A percentile compares a stretch with the other conserved stretches of the same genome.
phyloP scores from a whole-genome alignment of 164 flowering plant species.

The Nymphaea thermarum region DNA sequence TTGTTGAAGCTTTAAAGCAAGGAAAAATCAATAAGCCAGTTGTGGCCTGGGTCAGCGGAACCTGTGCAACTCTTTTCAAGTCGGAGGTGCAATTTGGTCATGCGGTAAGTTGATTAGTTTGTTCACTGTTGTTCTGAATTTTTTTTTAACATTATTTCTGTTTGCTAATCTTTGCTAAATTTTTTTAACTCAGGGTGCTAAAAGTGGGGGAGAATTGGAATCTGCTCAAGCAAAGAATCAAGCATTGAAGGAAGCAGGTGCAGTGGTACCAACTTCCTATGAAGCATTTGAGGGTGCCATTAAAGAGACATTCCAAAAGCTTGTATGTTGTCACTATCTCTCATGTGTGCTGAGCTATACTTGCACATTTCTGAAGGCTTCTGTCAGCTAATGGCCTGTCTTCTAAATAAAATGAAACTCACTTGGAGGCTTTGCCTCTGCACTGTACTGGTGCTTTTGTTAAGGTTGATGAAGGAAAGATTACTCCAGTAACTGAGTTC shows the following conservation, averaged over 20 bases:
- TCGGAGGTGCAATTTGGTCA: slow-evolving; percentile 99
- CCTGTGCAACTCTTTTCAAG: slow-evolving; percentile 94
- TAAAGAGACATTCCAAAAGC: slow-evolving; percentile 82
- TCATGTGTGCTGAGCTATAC: not conserved
- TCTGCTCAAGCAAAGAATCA: slow-evolving; percentile 98
- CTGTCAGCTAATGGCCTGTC: not conserved
- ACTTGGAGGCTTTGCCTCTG: not conserved
- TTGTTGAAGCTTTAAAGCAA: slow-evolving; percentile 92
- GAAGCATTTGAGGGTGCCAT: slow-evolving; percentile 84
- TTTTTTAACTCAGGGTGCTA: slow-evolving; percentile 62
- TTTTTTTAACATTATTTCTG: not conserved
- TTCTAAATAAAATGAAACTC: not conserved
- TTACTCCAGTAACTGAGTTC: slow-evolving; percentile 68
- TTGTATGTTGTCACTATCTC: not conserved
- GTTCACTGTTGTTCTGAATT: not conserved
- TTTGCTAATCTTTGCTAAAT: slow-evolving; percentile 1
- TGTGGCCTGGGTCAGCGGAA: slow-evolving; percentile 99
- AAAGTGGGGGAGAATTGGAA: slow-evolving; percentile 98
- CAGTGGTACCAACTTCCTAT: slow-evolving; percentile 90
- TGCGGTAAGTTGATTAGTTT: slow-evolving; percentile 58
- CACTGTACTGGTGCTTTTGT: not conserved
- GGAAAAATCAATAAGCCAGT: slow-evolving; percentile 93
- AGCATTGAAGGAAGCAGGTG: slow-evolving; percentile 91
- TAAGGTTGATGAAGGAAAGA: slow-evolving; percentile 75
- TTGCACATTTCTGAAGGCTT: not conserved